Percentiles rank a stretch among this genome's conserved stretches.
Conservation (phyloP, 2,329 filamentous ascomycete genomes). For the Aspergillus ibericus region DNA sequence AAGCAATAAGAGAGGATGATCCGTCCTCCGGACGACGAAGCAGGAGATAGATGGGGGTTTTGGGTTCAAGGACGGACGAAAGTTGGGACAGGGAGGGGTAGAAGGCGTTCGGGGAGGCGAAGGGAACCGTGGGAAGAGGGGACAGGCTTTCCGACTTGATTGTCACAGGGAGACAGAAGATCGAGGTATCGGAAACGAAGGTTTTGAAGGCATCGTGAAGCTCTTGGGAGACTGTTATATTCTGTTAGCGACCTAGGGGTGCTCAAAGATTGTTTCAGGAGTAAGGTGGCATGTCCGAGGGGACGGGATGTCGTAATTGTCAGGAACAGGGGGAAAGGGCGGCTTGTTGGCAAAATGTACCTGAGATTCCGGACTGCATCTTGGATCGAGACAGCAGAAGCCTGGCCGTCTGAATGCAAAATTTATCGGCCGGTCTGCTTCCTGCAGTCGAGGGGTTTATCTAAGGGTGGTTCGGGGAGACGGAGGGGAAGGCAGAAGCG, state of each 20-base stretch:
- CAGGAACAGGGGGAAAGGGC: neutral
- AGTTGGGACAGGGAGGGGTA: conserved; percentile 53
- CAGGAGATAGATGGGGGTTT: conserved; percentile 61
- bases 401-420: conserved; percentile 5
- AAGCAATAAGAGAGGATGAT: conserved; percentile 45
- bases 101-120: conserved; percentile 47
- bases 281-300: conserved; percentile 2
- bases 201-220: conserved; percentile 48
- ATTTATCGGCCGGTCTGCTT: conserved; percentile 8
- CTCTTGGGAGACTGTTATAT: conserved; percentile 43
- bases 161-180: conserved; percentile 49
- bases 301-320: neutral
- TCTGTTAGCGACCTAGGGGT: neutral
- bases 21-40: conserved; percentile 50
- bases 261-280: neutral
- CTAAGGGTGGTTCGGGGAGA: neutral
- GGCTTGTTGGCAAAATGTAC: conserved; percentile 27
- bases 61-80: conserved; percentile 53
- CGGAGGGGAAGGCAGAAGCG: conserved; percentile 25
- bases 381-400: conserved; percentile 21
- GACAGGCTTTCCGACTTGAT: conserved; percentile 47
- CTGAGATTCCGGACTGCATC: conserved; percentile 53
- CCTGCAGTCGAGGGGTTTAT: neutral
- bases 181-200: conserved; percentile 42
- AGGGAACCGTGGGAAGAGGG: conserved; percentile 41